Evolutionary conservation across 1,139 yeast species (phyloP).

Genomic region (Casaregolazyma lundiana): DNA sequence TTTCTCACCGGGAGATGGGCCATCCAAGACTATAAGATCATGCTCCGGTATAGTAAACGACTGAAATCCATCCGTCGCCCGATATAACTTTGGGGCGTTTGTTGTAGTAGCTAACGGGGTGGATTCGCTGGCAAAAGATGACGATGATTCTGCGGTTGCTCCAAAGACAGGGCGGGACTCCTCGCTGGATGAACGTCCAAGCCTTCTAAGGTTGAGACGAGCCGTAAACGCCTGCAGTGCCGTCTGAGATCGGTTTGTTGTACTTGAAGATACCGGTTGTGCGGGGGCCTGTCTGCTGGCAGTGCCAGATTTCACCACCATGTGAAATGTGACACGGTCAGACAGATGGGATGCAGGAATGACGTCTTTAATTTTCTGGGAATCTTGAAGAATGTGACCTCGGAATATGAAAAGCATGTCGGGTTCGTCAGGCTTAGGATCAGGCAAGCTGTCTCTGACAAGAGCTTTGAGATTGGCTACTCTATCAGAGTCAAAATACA

Average conservation of each 20-base stretch:
- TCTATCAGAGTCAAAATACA: conserved; percentile 4
- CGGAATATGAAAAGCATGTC: conserved; percentile 14
- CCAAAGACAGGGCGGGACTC: background rate
- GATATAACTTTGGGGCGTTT: background rate
- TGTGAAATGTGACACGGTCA: conserved; percentile 14
- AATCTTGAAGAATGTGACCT: conserved; percentile 14
- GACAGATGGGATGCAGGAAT: conserved; percentile 7
- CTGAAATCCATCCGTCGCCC: background rate
- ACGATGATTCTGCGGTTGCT: background rate
- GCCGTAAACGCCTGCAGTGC: background rate
- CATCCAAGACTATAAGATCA: conserved; percentile 1
- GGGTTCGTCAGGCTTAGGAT: conserved; percentile 12
- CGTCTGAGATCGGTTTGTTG: background rate
- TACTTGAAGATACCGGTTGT: conserved; percentile 3
- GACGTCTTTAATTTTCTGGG: conserved; percentile 8
- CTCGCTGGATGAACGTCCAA: background rate
- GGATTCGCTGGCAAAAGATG: background rate
- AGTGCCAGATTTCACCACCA: conserved; percentile 13
- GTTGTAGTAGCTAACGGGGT: background rate
- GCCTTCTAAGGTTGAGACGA: background rate
- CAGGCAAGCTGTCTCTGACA: conserved; percentile 10
- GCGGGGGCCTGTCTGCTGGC: background rate
- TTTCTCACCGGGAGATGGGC: background rate
- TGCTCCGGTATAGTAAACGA: background rate
- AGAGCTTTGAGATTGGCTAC: conserved; percentile 12